phyloP scores from a whole-genome alignment of 352 stramenopile species.

The Pythium catenulatum region DNA sequence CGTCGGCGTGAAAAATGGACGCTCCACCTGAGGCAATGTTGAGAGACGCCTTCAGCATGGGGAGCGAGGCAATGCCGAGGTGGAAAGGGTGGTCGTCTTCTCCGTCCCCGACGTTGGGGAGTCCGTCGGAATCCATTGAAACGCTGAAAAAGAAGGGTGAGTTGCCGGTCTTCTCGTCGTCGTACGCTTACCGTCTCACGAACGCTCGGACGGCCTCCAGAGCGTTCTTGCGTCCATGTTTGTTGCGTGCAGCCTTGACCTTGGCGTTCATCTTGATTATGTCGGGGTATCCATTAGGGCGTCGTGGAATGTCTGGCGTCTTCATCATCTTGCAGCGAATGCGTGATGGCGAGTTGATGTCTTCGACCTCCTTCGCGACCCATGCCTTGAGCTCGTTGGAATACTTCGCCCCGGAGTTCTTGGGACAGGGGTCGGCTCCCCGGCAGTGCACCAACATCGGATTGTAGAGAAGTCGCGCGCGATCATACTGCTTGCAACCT shows the following conservation, averaged over 20 bases:
- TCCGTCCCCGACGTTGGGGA: background rate
- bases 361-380: background rate
- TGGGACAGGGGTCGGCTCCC: background rate
- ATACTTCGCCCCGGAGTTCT: background rate
- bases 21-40: background rate
- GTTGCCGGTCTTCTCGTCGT: background rate
- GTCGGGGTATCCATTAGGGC: background rate
- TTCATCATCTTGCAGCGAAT: background rate
- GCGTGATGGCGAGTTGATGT: background rate
- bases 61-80: background rate
- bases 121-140: background rate
- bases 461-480: background rate
- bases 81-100: slow-evolving; percentile 1
- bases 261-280: background rate
- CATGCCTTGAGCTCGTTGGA: background rate
- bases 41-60: background rate
- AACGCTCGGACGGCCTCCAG: background rate
- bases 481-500: background rate
- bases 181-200: background rate
- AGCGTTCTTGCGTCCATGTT: background rate
- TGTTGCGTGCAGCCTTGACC: background rate
- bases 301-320: background rate
- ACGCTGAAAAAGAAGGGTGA: background rate
- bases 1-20: background rate
- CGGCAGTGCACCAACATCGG: background rate